Conservation (phyloP, 306 rosid species). For the Gastrolobium villosum region DNA sequence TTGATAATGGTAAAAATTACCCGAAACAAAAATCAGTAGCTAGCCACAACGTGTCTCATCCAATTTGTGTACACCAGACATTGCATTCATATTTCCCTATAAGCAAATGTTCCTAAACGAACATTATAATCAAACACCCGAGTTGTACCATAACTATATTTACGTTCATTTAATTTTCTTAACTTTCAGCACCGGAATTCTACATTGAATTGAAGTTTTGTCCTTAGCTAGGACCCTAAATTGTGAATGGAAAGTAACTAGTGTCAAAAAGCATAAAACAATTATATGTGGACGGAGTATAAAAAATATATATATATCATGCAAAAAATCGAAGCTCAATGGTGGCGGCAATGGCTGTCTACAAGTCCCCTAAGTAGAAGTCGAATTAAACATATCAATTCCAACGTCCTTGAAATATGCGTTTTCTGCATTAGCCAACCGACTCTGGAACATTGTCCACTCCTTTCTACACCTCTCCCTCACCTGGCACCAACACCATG, state of each 20-base stretch:
- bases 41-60: not conserved
- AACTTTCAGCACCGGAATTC: constrained; percentile 42
- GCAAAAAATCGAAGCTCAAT: constrained; percentile 45
- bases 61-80: not conserved
- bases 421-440: constrained; percentile 81
- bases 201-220: constrained; percentile 28
- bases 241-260: constrained; percentile 42
- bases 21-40: not conserved
- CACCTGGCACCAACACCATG: constrained; percentile 66
- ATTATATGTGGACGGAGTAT: constrained; percentile 31
- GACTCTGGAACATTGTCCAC: constrained; percentile 94
- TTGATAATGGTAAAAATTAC: not conserved
- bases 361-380: constrained; percentile 55
- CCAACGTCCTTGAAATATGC: constrained; percentile 73
- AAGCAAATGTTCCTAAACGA: constrained; percentile 25
- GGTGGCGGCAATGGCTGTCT: constrained; percentile 42
- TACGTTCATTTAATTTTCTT: constrained; percentile 42
- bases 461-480: constrained; percentile 95
- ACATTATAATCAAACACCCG: constrained; percentile 9
- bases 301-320: constrained; percentile 20
- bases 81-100: constrained; percentile 11
- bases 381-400: constrained; percentile 61
- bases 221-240: constrained; percentile 40
- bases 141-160: constrained; percentile 28
- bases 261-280: constrained; percentile 36